Evolutionary conservation across 345 rosid species (phyloP).

Genomic region (Erodium maritimum): DNA sequence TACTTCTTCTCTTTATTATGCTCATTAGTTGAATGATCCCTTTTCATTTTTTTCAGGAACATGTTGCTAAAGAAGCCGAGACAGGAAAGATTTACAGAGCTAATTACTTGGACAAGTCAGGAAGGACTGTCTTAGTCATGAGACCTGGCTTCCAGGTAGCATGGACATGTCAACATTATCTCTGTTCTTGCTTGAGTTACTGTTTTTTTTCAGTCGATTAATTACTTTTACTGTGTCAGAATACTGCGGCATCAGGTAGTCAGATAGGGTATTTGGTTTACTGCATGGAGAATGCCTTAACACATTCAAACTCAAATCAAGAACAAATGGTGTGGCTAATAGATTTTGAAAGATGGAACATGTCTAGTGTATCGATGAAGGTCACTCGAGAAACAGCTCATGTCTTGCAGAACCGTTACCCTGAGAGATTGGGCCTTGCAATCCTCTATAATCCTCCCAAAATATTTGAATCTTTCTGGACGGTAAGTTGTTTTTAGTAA

Average conservation of each 20-base stretch:
- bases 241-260: constrained; percentile 29
- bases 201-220: background rate
- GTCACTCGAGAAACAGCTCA: constrained; percentile 57
- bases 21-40: too few relatives aligned
- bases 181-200: background rate
- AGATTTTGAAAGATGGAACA: constrained; percentile 57
- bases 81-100: constrained; percentile 66
- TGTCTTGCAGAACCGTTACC: constrained; percentile 65
- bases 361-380: constrained; percentile 45
- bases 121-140: constrained; percentile 15
- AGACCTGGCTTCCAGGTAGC: constrained; percentile 52
- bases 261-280: constrained; percentile 72
- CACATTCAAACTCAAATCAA: constrained; percentile 32
- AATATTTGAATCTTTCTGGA: constrained; percentile 59
- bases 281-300: constrained; percentile 55
- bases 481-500: constrained; percentile 24
- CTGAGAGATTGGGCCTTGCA: constrained; percentile 62
- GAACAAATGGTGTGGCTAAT: constrained; percentile 83
- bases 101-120: constrained; percentile 13
- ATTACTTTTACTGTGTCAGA: constrained; percentile 24
- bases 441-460: constrained; percentile 68
- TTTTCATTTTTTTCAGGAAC: constrained; percentile 50
- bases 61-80: constrained; percentile 54
- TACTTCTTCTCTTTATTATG: too few relatives aligned
- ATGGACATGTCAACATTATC: background rate